phyloP scores from a whole-genome alignment of 2,329 filamentous ascomycete species.

The Metarhizium humberi region DNA sequence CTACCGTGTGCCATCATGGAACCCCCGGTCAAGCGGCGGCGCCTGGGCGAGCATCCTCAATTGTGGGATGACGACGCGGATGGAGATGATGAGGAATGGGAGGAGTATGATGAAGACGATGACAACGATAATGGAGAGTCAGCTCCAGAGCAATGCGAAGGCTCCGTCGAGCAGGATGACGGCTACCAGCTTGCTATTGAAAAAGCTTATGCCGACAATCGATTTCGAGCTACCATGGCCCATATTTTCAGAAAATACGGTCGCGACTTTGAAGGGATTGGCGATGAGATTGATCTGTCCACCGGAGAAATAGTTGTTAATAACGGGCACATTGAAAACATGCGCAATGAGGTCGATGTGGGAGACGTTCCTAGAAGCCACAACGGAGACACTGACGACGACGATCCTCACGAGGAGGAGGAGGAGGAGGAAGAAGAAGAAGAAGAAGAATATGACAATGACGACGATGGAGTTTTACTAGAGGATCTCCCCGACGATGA shows the following conservation, averaged over 20 bases:
- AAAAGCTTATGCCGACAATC: constrained; percentile 56
- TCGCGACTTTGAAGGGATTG: constrained; percentile 71
- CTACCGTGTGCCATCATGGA: constrained; percentile 35
- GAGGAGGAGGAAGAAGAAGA: constrained; percentile 16
- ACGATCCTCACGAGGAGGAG: constrained; percentile 6
- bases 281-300: constrained; percentile 80
- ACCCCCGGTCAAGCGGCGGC: constrained; percentile 50
- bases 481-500: constrained; percentile 21
- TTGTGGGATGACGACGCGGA: constrained; percentile 8
- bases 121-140: constrained; percentile 40
- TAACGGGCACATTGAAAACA: constrained; percentile 69
- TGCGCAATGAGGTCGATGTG: constrained; percentile 46
- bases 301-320: constrained; percentile 80
- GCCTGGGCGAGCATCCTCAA: constrained; percentile 34
- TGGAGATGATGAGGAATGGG: constrained; percentile 2
- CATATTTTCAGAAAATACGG: constrained; percentile 83
- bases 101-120: constrained; percentile 22
- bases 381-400: constrained; percentile 4
- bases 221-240: constrained; percentile 77
- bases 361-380: constrained; percentile 16
- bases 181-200: constrained; percentile 50
- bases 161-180: constrained; percentile 39
- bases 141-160: constrained; percentile 35
- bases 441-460: constrained; percentile 14
- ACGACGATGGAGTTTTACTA: constrained; percentile 25